A percentile compares a stretch with the other conserved stretches of the same genome.
Conservation (phyloP, 768 basidiomycete genomes). For the Kwoniella dendrophila region DNA sequence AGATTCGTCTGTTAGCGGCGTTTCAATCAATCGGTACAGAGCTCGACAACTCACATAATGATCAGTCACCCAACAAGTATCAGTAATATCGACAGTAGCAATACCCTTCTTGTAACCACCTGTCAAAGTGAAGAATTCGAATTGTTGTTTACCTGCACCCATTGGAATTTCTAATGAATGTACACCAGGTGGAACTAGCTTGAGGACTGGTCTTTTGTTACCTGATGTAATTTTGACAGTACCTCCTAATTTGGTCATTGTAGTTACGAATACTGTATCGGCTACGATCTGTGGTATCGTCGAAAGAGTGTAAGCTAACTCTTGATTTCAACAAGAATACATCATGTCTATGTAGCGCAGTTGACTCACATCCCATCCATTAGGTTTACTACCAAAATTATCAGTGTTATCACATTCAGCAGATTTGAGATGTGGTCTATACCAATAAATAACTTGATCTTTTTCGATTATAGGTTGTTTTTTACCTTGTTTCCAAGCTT, state of each 20-base stretch:
- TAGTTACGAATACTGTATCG: slow-evolving; percentile 52
- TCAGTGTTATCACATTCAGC: slow-evolving; percentile 53
- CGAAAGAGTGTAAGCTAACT: not conserved
- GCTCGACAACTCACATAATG: not conserved
- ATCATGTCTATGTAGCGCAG: not conserved
- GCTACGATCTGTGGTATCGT: slow-evolving; percentile 36
- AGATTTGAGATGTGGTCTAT: slow-evolving; percentile 51
- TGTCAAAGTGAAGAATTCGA: slow-evolving; percentile 35
- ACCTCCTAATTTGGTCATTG: slow-evolving; percentile 46
- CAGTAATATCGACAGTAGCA: slow-evolving; percentile 30
- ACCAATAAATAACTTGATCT: slow-evolving; percentile 54
- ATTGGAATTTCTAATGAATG: slow-evolving; percentile 48
- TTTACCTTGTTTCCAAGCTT: slow-evolving; percentile 51
- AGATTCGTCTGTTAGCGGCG: not conserved
- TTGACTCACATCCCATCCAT: slow-evolving; percentile 47
- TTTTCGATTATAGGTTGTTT: slow-evolving; percentile 38
- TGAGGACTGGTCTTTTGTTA: slow-evolving; percentile 29
- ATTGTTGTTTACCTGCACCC: slow-evolving; percentile 48
- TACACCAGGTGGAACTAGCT: slow-evolving; percentile 44
- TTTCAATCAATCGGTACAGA: not conserved
- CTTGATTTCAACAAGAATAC: not conserved
- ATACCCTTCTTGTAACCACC: slow-evolving; percentile 22
- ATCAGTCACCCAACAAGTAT: slow-evolving; percentile 43
- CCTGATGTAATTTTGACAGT: slow-evolving; percentile 52
- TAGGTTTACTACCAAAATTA: slow-evolving; percentile 48